Evolutionary conservation across 208 protist species (phyloP), one percentile per base, ranked within the genome.

Genomic region (Trypanosoma avium): DNA sequence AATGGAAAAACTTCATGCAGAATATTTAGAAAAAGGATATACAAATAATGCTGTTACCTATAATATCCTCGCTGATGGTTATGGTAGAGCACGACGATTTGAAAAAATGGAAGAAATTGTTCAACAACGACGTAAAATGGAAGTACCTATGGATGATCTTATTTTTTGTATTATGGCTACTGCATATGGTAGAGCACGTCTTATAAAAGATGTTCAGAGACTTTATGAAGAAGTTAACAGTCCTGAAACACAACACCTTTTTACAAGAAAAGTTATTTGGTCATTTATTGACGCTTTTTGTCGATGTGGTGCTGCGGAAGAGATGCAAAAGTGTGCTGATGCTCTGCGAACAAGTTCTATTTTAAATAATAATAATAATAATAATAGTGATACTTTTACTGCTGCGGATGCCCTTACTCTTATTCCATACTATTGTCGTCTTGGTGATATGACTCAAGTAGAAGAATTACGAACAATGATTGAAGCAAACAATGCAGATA

Each of bases 11-110:
- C 45, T 84, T 2, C 82, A 89, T 56, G 75, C 73, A 12, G 85
- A 90, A 61, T 86, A 86, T 45, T 10, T 80, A 8, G 61, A 69
- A 10, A 74, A 90, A 26, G 88, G 88, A 24, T 82, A 88, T 70
- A 65, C 58, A 2, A 77, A 90, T 13, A 94, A 89, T 63, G 84
- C 79, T 36, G 88, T 94, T 13, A 94, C 88, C 9, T 91, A 85
- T 60, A 94, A 94, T 76, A 94, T 94, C 53, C 67, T 94, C 6
- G 79, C 82, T 49, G 88, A 94, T 59, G 88, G 88, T 52, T 89
- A 92, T 65, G 88, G 88, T 8, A 65, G 88, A 0, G 67, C 88
- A 3, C 84, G 86, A 49, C 70, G 70, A 2, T 88, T 84, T 61
- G 85, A 92, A 67, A 83, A 86, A 60, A 67, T 94, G 69, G 79